Conservation (phyloP, 768 basidiomycete species). For the Cyclocybe aegerita region DNA sequence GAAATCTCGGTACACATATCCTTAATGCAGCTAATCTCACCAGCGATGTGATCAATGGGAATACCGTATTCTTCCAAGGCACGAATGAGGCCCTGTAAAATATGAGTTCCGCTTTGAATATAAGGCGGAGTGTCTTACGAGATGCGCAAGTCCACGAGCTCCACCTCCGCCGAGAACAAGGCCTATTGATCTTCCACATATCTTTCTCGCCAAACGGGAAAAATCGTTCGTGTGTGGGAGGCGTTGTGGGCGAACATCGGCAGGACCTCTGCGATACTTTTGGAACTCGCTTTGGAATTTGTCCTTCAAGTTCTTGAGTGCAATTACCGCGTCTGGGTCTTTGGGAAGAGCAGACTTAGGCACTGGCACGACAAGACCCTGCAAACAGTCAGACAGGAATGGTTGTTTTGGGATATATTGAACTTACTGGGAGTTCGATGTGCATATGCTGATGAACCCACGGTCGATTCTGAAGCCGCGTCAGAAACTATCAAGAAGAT, state of each 20-base stretch:
- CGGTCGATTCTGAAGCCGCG: slow-evolving; percentile 69
- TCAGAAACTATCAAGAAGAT: not conserved
- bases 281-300: slow-evolving; percentile 87
- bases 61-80: slow-evolving; percentile 91
- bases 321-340: slow-evolving; percentile 86
- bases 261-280: slow-evolving; percentile 72
- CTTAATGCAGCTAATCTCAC: slow-evolving; percentile 30
- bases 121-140: slow-evolving; percentile 24
- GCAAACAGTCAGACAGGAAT: slow-evolving; percentile 8
- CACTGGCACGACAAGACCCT: slow-evolving; percentile 73
- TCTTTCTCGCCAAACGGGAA: slow-evolving; percentile 82
- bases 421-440: slow-evolving; percentile 79
- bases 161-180: slow-evolving; percentile 98
- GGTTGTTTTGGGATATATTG: not conserved
- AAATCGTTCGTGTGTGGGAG: slow-evolving; percentile 90
- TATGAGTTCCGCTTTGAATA: slow-evolving; percentile 1
- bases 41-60: slow-evolving; percentile 92
- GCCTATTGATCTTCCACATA: slow-evolving; percentile 93
- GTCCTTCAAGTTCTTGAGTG: slow-evolving; percentile 90
- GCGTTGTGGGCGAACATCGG: slow-evolving; percentile 67
- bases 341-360: slow-evolving; percentile 61
- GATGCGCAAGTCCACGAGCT: slow-evolving; percentile 66
- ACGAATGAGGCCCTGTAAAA: slow-evolving; percentile 80
- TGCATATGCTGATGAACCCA: slow-evolving; percentile 98
- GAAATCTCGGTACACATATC: not conserved